Conservation (phyloP, 2,329 filamentous ascomycete species). For the Trichoderma sp. region DNA sequence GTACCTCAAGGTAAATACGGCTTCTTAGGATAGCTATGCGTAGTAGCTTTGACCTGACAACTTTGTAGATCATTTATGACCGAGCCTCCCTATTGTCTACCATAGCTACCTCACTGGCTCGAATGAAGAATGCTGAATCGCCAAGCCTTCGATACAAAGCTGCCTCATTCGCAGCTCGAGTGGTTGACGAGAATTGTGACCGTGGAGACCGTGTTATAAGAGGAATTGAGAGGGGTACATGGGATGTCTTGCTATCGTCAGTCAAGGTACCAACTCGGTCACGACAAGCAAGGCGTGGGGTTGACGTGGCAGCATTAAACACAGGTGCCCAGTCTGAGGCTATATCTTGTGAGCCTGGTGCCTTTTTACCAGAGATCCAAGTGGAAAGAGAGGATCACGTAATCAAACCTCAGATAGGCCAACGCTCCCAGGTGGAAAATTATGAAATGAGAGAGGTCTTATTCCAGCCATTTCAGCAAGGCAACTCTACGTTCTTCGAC, state of each 20-base stretch:
- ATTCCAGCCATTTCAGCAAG: not conserved
- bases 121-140: conserved; percentile 43
- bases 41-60: conserved; percentile 21
- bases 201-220: not conserved
- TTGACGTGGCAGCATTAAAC: not conserved
- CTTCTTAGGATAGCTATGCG: not conserved
- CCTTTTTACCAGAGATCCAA: not conserved
- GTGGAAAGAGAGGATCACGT: not conserved
- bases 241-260: conserved; percentile 35
- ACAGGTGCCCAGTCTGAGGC: not conserved
- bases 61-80: conserved; percentile 35
- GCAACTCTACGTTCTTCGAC: not conserved
- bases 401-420: too few species aligned
- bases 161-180: conserved; percentile 12
- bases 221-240: conserved; percentile 34
- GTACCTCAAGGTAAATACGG: conserved; percentile 41
- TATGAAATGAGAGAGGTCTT: not conserved
- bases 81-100: conserved; percentile 37
- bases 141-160: conserved; percentile 41
- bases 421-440: too few species aligned
- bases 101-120: conserved; percentile 40
- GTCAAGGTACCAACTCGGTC: conserved; percentile 26
- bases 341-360: not conserved
- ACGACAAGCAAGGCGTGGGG: not conserved
- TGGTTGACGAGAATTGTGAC: not conserved